Percentiles rank a stretch among this genome's conserved stretches.
phyloP scores from a whole-genome alignment of 352 stramenopile species.

The Pythium guiyangense region DNA sequence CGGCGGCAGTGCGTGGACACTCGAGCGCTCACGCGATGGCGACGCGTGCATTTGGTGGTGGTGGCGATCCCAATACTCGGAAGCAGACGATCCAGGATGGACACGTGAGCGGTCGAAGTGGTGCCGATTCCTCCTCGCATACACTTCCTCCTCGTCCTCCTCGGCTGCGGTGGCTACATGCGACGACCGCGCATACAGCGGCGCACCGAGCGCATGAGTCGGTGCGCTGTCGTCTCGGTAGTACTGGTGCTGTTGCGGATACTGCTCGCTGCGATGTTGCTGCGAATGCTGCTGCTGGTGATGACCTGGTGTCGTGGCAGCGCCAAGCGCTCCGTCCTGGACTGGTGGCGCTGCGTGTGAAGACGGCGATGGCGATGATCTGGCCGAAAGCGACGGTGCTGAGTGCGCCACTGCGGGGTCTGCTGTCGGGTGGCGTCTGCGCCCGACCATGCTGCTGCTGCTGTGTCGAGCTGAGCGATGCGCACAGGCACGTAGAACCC shows the following conservation, averaged over 20 bases:
- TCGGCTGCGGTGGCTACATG: background rate
- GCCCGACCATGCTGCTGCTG: background rate
- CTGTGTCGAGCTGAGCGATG: background rate
- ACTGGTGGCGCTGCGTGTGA: background rate
- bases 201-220: background rate
- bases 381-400: background rate
- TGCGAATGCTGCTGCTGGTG: background rate
- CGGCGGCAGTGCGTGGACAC: background rate
- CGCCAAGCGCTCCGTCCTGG: background rate
- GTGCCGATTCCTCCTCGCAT: background rate
- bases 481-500: background rate
- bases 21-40: background rate
- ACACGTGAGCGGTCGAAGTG: background rate
- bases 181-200: background rate
- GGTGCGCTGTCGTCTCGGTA: background rate
- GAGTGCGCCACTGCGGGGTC: background rate
- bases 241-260: background rate
- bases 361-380: background rate
- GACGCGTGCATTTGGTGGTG: background rate
- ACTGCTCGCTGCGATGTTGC: background rate
- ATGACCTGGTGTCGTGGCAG: background rate
- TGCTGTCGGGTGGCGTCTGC: background rate
- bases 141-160: background rate
- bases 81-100: conserved; percentile 9
- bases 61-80: too few species aligned